These are phyloP conservation scores for Aureobasidium leucospermi DNA, from an alignment of 2,329 filamentous ascomycete genomes.

Conservation along the genomic window DNA sequence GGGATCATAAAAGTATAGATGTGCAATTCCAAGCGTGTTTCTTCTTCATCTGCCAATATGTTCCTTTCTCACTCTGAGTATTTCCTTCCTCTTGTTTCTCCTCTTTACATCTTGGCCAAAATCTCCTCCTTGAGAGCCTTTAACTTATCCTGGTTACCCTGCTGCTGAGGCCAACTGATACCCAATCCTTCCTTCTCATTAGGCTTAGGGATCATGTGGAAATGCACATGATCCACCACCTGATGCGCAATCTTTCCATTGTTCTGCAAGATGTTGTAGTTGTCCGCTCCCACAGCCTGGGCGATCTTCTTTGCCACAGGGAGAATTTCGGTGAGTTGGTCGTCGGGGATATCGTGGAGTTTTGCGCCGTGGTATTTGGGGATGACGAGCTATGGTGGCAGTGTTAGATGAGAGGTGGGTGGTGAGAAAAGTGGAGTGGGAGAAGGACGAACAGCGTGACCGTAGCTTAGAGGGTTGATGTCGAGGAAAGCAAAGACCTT, in stretches of 20 bases:
- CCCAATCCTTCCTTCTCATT: slow-evolving; percentile 72
- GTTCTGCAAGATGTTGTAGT: slow-evolving; percentile 96
- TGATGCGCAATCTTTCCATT: slow-evolving; percentile 90
- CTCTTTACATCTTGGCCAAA: slow-evolving; percentile 71
- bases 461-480: slow-evolving; percentile 80
- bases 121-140: slow-evolving; percentile 75
- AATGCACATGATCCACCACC: slow-evolving; percentile 88
- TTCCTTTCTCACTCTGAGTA: not conserved
- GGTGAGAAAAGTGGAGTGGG: not conserved
- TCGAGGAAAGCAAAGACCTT: slow-evolving; percentile 95
- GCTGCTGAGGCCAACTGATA: slow-evolving; percentile 70
- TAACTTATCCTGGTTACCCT: slow-evolving; percentile 72
- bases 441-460: slow-evolving; percentile 66
- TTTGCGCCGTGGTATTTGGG: slow-evolving; percentile 92
- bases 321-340: slow-evolving; percentile 74
- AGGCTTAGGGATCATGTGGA: slow-evolving; percentile 97
- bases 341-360: slow-evolving; percentile 86
- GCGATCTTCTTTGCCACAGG: slow-evolving; percentile 84
- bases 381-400: slow-evolving; percentile 68
- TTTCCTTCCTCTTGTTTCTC: not conserved
- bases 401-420: slow-evolving; percentile 15
- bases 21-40: not conserved
- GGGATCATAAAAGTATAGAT: not conserved
- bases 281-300: slow-evolving; percentile 61
- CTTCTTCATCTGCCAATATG: not conserved